Evolutionary conservation across 1,284 basidiomycete genomes (phyloP), one percentile per base, ranked within the genome.

Genomic region (Microbotryum scabiosae): DNA sequence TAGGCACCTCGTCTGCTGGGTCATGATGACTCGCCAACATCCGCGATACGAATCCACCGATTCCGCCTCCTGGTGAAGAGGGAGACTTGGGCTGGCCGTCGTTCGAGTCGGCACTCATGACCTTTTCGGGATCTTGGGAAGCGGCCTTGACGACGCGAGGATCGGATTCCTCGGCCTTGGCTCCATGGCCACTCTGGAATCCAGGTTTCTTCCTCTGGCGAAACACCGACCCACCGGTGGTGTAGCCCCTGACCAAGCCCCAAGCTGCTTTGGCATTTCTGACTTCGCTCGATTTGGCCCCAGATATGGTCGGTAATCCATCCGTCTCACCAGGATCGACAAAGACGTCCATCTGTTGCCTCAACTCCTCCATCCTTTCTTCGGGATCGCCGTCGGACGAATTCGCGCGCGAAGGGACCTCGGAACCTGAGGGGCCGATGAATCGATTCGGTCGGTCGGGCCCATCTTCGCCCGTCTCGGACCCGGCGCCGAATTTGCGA

Each of bases 241-340:
- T 78, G 65, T 78, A 75, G 1, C 71, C 72, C 32, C 76, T 68
- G 30, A 79, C 77, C 26, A 78, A 71, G 30, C 73, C 70, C 49
- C 63, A 70, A 0, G 77, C 77, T 4, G 69, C 67, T 14, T 71
- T 66, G 9, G 62, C 51, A 48, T 69, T 68, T 32, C 61, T 58
- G 32, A 56, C 60, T 26, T 60, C 61, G 9, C 65, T 60, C 8
- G 64, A 54, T 23, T 69, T 64, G 0, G 62, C 61, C 9, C 71
- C 69, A 1, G 36, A 10, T 5, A 74, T 59, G 18, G 70, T 72
- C 0, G 78, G 78, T 51, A 79, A 61, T 2, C 78, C 78, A 58
- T 77, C 77, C 46, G 72, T 75, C 68, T 79, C 78, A 28, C 74
- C 75, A 1, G 75, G 74, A 32, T 74, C 75, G 53, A 78, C 75